A percentile compares a stretch with the other conserved stretches of the same genome.
These are phyloP conservation scores for Athelia psychrophila DNA, from an alignment of 1,284 basidiomycete genomes.

Conservation along the genomic window DNA sequence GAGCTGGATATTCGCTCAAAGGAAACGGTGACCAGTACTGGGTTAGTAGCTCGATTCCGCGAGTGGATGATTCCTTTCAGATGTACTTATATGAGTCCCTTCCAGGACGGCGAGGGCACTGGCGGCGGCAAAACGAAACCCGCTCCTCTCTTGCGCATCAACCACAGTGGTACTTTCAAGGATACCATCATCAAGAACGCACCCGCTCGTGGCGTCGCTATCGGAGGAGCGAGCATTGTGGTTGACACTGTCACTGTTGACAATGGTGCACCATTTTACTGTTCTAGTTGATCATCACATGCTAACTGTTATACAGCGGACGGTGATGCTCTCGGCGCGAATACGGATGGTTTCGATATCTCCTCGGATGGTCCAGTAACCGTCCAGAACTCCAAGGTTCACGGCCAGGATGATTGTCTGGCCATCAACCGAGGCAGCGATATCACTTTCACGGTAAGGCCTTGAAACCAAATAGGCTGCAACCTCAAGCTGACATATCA, in stretches of 20 bases:
- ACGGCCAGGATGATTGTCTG: conserved; percentile 48
- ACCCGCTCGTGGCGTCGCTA: conserved; percentile 21
- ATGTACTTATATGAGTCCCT: not conserved
- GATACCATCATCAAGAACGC: conserved; percentile 29
- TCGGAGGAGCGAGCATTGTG: conserved; percentile 20
- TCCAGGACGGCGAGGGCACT: conserved; percentile 28
- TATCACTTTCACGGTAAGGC: conserved; percentile 34
- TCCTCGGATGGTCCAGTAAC: conserved; percentile 31
- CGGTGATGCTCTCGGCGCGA: conserved; percentile 23
- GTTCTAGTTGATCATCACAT: not conserved
- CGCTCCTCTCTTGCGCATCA: conserved; percentile 27
- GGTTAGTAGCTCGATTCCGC: conserved; percentile 13
- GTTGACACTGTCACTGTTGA: conserved; percentile 17
- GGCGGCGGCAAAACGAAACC: conserved; percentile 24
- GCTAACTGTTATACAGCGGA: conserved; percentile 17
- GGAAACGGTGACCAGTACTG: conserved; percentile 29
- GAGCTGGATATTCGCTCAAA: conserved; percentile 20
- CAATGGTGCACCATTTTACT: conserved; percentile 17
- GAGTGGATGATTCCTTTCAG: not conserved
- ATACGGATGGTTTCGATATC: conserved; percentile 44
- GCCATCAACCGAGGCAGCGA: conserved; percentile 49
- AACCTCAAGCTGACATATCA: no score
- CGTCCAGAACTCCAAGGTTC: conserved; percentile 19
- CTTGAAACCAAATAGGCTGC: no score
- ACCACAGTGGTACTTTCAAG: conserved; percentile 15